Evolutionary conservation across 345 rosid species (phyloP).

Genomic region (Sonneratia caseolaris): DNA sequence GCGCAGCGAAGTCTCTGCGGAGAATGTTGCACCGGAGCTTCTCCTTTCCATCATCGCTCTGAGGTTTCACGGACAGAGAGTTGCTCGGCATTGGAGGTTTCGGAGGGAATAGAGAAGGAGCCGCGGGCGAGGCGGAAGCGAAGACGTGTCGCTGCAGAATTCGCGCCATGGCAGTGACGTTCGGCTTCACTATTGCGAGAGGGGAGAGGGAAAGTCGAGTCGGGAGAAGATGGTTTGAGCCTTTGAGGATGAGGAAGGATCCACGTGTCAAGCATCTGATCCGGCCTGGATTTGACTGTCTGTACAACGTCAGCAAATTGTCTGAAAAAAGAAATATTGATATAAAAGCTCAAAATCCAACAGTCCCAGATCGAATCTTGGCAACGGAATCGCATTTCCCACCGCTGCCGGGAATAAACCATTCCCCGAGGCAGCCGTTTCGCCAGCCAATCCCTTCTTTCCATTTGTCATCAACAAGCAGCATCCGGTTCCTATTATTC

Average conservation of each 20-base stretch:
- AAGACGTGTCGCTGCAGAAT: slow-evolving; percentile 20
- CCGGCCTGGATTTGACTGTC: too few relatives aligned
- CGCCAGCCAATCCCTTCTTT: slow-evolving; percentile 1
- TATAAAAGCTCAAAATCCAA: not conserved
- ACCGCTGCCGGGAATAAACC: too few relatives aligned
- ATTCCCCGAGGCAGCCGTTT: not conserved
- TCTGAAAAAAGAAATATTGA: too few relatives aligned
- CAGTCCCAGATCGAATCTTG: not conserved
- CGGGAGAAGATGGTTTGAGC: not conserved
- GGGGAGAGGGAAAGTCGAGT: not conserved
- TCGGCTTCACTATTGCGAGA: not conserved
- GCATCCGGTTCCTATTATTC: slow-evolving; percentile 36
- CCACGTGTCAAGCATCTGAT: slow-evolving; percentile 3
- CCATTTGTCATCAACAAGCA: not conserved
- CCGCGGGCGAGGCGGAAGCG: slow-evolving; percentile 14
- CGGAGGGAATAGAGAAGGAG: slow-evolving; percentile 15
- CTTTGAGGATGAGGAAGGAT: not conserved
- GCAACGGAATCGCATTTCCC: not conserved
- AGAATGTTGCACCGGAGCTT: slow-evolving; percentile 16
- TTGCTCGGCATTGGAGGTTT: slow-evolving; percentile 17
- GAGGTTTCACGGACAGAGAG: slow-evolving; percentile 3
- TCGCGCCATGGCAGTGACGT: slow-evolving; percentile 15
- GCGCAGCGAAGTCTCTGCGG: slow-evolving; percentile 43
- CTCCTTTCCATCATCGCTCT: slow-evolving; percentile 9
- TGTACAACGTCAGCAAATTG: too few relatives aligned